Percentiles rank a stretch among this genome's conserved stretches.
Conservation (phyloP, 352 stramenopile genomes). For the Pythium graminicola region DNA sequence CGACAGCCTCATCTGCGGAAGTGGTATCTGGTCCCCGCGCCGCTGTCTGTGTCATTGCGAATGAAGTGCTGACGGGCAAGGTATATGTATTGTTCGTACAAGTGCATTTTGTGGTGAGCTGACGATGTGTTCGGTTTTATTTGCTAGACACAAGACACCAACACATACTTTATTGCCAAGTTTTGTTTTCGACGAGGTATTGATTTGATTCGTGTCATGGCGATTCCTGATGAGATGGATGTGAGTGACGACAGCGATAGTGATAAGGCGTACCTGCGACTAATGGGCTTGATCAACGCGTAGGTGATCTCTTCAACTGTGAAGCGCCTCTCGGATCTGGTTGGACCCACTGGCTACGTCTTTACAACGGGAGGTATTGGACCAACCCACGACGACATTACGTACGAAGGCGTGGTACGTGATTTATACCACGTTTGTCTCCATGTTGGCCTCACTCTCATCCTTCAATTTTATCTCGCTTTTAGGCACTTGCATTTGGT, state of each 20-base stretch:
- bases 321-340: conserved; percentile 63
- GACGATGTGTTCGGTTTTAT: background rate
- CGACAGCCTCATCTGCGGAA: background rate
- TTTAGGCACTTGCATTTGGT: conserved; percentile 46
- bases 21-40: conserved; percentile 31
- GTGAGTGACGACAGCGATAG: conserved; percentile 17
- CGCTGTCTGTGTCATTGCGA: conserved; percentile 74
- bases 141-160: conserved; percentile 74
- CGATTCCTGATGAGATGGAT: conserved; percentile 77
- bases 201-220: conserved; percentile 66
- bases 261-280: background rate
- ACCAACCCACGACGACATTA: conserved; percentile 85
- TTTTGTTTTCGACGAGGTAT: conserved; percentile 64
- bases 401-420: conserved; percentile 76
- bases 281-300: background rate
- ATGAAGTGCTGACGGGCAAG: conserved; percentile 83
- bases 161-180: conserved; percentile 62
- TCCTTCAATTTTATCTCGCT: no score
- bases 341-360: conserved; percentile 69
- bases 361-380: conserved; percentile 82
- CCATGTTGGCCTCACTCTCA: no score
- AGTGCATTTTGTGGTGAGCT: no score
- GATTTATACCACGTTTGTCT: no score
- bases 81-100: no score
- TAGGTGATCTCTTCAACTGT: conserved; percentile 70